A percentile compares a stretch with the other conserved stretches of the same genome.
These are phyloP conservation scores for Ceratobasidium sp. DNA, from an alignment of 1,284 basidiomycete genomes.

Conservation along the genomic window DNA sequence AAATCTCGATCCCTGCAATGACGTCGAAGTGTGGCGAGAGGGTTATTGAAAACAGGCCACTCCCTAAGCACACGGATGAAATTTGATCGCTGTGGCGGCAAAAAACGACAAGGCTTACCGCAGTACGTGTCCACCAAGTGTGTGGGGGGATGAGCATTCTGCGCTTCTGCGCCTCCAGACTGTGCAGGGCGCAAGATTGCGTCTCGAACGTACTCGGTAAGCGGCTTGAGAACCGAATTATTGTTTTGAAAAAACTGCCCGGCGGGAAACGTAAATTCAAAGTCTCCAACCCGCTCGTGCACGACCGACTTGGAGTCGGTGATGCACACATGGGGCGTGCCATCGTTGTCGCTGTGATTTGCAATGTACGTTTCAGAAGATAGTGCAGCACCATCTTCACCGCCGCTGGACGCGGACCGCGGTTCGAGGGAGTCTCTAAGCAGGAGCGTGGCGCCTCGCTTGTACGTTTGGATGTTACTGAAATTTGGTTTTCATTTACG, in stretches of 20 bases:
- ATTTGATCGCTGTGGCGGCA: conserved; percentile 52
- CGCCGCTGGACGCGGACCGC: conserved; percentile 46
- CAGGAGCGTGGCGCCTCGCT: conserved; percentile 90
- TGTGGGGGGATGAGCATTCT: conserved; percentile 64
- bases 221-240: conserved; percentile 86
- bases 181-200: conserved; percentile 67
- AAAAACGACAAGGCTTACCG: conserved; percentile 54
- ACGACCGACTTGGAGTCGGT: conserved; percentile 85
- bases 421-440: conserved; percentile 84
- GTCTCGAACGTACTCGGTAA: conserved; percentile 83
- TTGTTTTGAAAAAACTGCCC: conserved; percentile 99
- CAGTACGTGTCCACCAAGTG: conserved; percentile 95
- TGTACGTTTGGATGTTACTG: conserved; percentile 84
- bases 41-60: conserved; percentile 91
- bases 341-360: conserved; percentile 45
- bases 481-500: conserved; percentile 25
- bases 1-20: conserved; percentile 93
- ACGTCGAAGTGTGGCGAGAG: conserved; percentile 80
- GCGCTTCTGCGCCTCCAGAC: conserved; percentile 42
- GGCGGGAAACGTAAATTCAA: conserved; percentile 88
- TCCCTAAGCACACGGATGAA: conserved; percentile 56
- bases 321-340: conserved; percentile 71
- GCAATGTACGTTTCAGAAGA: conserved; percentile 24
- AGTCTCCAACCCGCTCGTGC: conserved; percentile 85
- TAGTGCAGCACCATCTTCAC: conserved; percentile 43